phyloP scores from a whole-genome alignment of 495 filamentous ascomycete genomes.

The Cladorrhinum samala region DNA sequence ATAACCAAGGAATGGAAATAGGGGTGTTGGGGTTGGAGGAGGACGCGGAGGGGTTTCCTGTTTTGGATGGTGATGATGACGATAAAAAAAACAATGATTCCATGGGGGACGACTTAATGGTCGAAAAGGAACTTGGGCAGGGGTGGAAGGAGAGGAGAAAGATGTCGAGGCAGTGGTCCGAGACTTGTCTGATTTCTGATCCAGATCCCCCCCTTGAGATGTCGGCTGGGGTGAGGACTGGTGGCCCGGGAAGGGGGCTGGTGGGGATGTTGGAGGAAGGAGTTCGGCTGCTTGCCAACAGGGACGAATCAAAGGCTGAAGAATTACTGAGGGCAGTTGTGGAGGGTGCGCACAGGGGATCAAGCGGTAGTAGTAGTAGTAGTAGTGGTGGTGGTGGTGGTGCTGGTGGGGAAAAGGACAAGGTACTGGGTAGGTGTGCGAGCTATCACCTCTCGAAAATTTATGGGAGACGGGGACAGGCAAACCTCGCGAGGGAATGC shows the following conservation, averaged over 20 bases:
- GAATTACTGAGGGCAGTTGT: too few relatives aligned
- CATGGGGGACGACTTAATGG: too few relatives aligned
- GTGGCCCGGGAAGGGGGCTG: too few relatives aligned
- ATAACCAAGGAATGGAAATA: background rate
- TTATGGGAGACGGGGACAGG: slow-evolving; percentile 3
- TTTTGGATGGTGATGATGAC: too few relatives aligned
- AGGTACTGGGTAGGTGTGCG: slow-evolving; percentile 13
- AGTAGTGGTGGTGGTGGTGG: background rate
- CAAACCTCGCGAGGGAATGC: slow-evolving; percentile 5
- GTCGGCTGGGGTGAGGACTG: too few relatives aligned
- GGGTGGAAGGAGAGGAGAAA: background rate
- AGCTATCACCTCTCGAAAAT: slow-evolving; percentile 14
- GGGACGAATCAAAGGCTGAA: background rate
- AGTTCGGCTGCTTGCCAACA: background rate
- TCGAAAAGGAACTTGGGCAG: too few relatives aligned
- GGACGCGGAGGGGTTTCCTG: background rate
- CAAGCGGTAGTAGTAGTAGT: background rate
- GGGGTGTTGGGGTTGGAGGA: background rate
- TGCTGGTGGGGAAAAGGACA: background rate
- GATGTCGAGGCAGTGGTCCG: background rate
- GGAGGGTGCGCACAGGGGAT: background rate
- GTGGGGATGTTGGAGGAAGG: background rate
- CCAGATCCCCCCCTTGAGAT: too few relatives aligned
- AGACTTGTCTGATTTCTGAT: background rate
- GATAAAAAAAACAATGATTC: too few relatives aligned